phyloP scores from a whole-genome alignment of 108 stramenopile species.

The Craspedostauros australis region DNA sequence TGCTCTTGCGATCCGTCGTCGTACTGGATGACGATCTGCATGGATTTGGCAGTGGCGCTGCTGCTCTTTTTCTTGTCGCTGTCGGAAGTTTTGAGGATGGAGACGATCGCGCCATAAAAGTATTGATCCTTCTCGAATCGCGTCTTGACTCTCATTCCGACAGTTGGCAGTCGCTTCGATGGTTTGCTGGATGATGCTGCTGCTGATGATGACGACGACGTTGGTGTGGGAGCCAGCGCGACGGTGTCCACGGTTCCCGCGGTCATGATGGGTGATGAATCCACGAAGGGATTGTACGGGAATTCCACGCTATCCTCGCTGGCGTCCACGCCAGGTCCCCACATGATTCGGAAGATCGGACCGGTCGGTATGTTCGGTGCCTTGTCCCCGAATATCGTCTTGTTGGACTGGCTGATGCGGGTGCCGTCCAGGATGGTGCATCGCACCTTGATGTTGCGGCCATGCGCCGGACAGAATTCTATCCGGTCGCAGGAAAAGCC shows the following conservation, averaged over 20 bases:
- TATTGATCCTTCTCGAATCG: constrained; percentile 50
- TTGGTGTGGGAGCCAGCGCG: constrained; percentile 27
- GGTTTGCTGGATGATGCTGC: too few relatives aligned
- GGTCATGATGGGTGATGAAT: constrained; percentile 35
- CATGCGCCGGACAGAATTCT: constrained; percentile 75
- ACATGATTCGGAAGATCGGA: constrained; percentile 77
- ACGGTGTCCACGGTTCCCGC: constrained; percentile 19
- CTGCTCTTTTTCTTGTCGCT: constrained; percentile 18
- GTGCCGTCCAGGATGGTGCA: constrained; percentile 75
- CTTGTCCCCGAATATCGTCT: too few relatives aligned
- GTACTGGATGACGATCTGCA: constrained; percentile 54
- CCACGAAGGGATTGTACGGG: constrained; percentile 52
- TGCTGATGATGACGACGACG: constrained; percentile 2
- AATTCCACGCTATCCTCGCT: constrained; percentile 37
- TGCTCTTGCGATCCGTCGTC: constrained; percentile 75
- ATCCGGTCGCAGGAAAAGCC: constrained; percentile 82
- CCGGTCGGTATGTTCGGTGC: too few relatives aligned
- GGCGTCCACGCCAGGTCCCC: constrained; percentile 81
- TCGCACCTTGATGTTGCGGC: constrained; percentile 65
- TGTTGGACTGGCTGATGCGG: constrained; percentile 8
- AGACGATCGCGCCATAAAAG: constrained; percentile 55
- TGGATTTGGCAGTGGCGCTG: constrained; percentile 11
- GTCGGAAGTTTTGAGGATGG: constrained; percentile 14
- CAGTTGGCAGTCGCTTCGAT: constrained; percentile 24
- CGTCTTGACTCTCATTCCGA: constrained; percentile 73